Evolutionary conservation across 108 stramenopile genomes (phyloP), one percentile per base, ranked within the genome.

Genomic region (Hondaea fermentalgiana): DNA sequence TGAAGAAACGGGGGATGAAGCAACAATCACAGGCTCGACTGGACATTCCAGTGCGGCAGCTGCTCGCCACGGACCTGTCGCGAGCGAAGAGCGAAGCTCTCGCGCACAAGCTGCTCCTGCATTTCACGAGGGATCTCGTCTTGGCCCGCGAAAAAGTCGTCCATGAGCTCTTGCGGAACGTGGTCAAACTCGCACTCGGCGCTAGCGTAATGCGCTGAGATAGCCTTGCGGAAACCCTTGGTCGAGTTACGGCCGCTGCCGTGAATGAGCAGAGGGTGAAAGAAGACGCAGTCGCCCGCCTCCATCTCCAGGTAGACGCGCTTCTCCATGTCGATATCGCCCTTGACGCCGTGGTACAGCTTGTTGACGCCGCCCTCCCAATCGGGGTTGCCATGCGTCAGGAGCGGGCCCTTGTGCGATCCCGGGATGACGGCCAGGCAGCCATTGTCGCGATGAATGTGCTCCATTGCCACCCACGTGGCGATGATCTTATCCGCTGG

Each of bases 391-490:
- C 76, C 76, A 23, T 83, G 76, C 17, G 76, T 47, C n/a, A 83
- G 76, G 23, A 83, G 76, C 45, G 45, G 76, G n/a, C 49, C 76
- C 76, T 53, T 47, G 51, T 83, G 76, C 45, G 49, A 4, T 12
- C 76, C 76, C 76, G 76, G 76, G 1, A 83, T 53, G 23, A 83
- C 76, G 51, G 76, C 45, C 1, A 83, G 76, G 76, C 76, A 47
- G 25, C 76, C 76, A 3, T 83, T 83, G 19, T 83, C 76, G 76
- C 76, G 76, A 23, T 83, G 45, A 6, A 83, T 23, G 25, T 83
- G 45, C 28, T 83, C 76, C 76, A 83, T 83, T 6, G 76, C 76
- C n/a, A 83, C 76, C 76, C 76, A 83, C 28, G 76, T 83, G n/a
- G 49, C 76, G 28, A 83, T 53, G 51, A 83, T 83, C 51, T 53